Percentiles rank a stretch among this genome's conserved stretches.
Evolutionary conservation across 2,329 filamentous ascomycete species (phyloP).

Genomic region (Aplosporella prunicola): DNA sequence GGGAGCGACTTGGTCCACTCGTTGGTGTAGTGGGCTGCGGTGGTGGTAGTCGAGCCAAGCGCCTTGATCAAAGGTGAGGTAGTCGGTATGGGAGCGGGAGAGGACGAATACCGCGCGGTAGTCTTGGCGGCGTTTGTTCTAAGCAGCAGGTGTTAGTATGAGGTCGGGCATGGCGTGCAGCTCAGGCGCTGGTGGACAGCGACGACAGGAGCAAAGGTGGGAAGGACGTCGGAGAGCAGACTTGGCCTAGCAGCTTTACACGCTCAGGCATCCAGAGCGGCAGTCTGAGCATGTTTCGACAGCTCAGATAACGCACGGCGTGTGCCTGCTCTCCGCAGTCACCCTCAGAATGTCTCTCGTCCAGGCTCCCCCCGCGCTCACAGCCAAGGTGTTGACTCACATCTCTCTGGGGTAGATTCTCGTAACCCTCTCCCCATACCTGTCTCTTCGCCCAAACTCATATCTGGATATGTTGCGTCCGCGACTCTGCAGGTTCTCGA

Average conservation of each 20-base stretch:
- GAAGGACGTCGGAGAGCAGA: too few relatives aligned
- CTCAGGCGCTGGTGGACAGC: too few relatives aligned
- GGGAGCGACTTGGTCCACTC: conserved; percentile 40
- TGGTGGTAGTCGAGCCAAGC: conserved; percentile 27
- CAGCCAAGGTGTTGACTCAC: conserved; percentile 19
- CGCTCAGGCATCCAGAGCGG: too few relatives aligned
- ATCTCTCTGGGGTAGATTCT: conserved; percentile 32
- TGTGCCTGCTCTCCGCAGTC: too few relatives aligned
- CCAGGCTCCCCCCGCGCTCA: neutral
- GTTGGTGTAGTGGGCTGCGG: conserved; percentile 30
- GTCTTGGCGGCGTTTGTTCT: conserved; percentile 30
- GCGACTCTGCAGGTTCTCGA: conserved; percentile 26
- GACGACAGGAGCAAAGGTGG: too few relatives aligned
- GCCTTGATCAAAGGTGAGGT: conserved; percentile 31
- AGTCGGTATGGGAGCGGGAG: conserved; percentile 27
- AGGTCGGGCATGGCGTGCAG: too few relatives aligned
- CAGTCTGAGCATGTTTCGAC: too few relatives aligned
- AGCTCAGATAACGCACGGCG: too few relatives aligned
- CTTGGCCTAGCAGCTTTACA: too few relatives aligned
- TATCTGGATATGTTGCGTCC: conserved; percentile 29
- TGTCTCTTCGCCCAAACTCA: conserved; percentile 35
- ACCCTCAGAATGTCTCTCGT: too few relatives aligned
- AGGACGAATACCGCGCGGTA: conserved; percentile 25
- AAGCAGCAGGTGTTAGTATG: too few relatives aligned
- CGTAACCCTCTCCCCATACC: conserved; percentile 27